phyloP scores from a whole-genome alignment of 371 early-diverging fungal species.

The Rhizopus stolonifer region DNA sequence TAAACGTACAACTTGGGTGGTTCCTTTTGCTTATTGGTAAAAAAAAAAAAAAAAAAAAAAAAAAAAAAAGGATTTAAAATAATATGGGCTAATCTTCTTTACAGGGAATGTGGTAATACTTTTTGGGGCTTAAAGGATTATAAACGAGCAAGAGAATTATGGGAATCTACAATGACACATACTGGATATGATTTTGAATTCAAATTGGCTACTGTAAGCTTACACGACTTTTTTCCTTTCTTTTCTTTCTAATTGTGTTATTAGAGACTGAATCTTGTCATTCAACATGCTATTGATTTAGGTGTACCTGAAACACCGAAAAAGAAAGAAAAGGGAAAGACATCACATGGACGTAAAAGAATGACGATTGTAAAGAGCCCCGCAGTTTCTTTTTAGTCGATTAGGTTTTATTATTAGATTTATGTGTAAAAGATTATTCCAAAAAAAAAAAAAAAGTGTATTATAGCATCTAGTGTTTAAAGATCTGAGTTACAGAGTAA shows the following conservation, averaged over 20 bases:
- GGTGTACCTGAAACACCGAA: conserved; percentile 17
- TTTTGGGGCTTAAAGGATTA: conserved; percentile 40
- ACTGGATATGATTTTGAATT: conserved; percentile 33
- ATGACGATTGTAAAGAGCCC: conserved; percentile 14
- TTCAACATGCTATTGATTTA: conserved; percentile 28
- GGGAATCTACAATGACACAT: conserved; percentile 26
- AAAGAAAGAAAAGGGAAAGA: conserved; percentile 18
- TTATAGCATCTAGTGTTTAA: not conserved
- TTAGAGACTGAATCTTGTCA: conserved; percentile 21
- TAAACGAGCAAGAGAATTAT: conserved; percentile 30
- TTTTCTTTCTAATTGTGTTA: not conserved
- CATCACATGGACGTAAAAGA: conserved; percentile 20
- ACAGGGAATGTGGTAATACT: conserved; percentile 47
- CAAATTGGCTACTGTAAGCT: conserved; percentile 17
- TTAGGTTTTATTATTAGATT: too few relatives aligned
- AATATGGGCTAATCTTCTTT: not conserved
- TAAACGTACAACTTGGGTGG: conserved; percentile 50
- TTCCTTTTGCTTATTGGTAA: conserved; percentile 63
- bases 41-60: conserved; percentile 9
- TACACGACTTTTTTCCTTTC: not conserved
- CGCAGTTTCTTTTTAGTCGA: too few relatives aligned
- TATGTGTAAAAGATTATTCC: too few relatives aligned
- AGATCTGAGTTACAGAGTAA: too few relatives aligned
- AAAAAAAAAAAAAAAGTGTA: not conserved
- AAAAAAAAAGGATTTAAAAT: too few relatives aligned